phyloP scores from a whole-genome alignment of 2,329 filamentous ascomycete species.

The Penicillium sp. region DNA sequence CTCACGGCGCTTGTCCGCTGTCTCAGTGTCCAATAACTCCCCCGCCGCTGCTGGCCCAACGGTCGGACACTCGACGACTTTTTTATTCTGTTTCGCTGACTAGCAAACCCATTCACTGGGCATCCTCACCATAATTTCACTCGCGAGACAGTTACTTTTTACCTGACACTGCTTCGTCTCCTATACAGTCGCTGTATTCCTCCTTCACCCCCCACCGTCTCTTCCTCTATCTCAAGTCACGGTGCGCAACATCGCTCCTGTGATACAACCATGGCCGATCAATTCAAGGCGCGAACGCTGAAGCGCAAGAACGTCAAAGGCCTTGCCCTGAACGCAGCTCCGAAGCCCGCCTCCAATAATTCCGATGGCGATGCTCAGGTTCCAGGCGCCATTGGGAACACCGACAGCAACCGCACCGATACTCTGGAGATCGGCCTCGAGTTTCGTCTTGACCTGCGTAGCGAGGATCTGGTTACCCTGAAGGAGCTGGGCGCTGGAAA shows the following conservation, averaged over 20 bases:
- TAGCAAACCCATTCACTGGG: too few relatives aligned
- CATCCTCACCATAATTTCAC: too few relatives aligned
- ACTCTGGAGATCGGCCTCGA: conserved; percentile 93
- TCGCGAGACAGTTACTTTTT: too few relatives aligned
- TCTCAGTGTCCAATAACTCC: too few relatives aligned
- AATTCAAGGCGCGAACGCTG: conserved; percentile 65
- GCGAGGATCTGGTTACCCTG: conserved; percentile 82
- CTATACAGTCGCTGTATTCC: too few relatives aligned
- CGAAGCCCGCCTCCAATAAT: conserved; percentile 59
- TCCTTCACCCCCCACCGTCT: too few relatives aligned
- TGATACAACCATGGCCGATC: conserved; percentile 50
- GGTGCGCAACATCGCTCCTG: too few relatives aligned
- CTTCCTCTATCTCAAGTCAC: background rate
- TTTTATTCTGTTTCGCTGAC: too few relatives aligned
- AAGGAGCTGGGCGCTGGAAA: conserved; percentile 95
- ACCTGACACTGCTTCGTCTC: too few relatives aligned
- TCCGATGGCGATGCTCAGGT: conserved; percentile 62
- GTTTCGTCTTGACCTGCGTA: conserved; percentile 83
- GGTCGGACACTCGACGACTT: too few relatives aligned
- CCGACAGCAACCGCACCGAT: conserved; percentile 53
- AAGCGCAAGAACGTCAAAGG: conserved; percentile 99
- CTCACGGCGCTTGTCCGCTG: too few relatives aligned
- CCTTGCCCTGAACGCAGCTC: conserved; percentile 72
- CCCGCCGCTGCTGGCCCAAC: too few relatives aligned
- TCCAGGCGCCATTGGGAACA: conserved; percentile 51